A percentile compares a stretch with the other conserved stretches of the same genome.
Evolutionary conservation across 177 flowering plant species (phyloP).

Genomic region (Vitis hybrid): DNA sequence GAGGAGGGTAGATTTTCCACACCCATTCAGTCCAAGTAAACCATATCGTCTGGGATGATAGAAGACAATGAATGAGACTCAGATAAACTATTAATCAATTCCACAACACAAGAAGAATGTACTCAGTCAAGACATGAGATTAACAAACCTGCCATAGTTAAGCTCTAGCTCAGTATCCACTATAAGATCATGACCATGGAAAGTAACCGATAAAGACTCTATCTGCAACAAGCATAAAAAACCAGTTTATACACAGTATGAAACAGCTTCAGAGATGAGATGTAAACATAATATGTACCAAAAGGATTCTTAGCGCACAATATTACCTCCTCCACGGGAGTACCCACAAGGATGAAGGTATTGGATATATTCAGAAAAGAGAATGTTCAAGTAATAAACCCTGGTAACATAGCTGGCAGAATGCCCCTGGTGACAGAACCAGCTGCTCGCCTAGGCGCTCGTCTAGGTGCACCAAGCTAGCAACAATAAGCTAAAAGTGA

Average conservation of each 20-base stretch:
- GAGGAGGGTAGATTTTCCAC: slow-evolving; percentile 79
- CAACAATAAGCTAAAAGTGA: slow-evolving; percentile 11
- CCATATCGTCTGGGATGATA: slow-evolving; percentile 60
- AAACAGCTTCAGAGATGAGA: not conserved
- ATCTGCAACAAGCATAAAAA: slow-evolving; percentile 42
- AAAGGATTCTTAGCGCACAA: not conserved
- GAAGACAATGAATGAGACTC: not conserved
- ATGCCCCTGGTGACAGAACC: slow-evolving; percentile 8
- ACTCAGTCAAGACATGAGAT: not conserved
- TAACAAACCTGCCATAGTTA: slow-evolving; percentile 65
- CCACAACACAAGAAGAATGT: not conserved
- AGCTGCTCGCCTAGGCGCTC: slow-evolving; percentile 5
- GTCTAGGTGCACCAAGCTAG: slow-evolving; percentile 13
- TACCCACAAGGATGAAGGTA: slow-evolving; percentile 4
- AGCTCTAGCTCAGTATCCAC: slow-evolving; percentile 76
- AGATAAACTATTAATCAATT: not conserved
- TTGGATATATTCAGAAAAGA: slow-evolving; percentile 4
- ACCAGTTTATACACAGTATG: not conserved
- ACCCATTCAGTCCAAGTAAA: slow-evolving; percentile 72
- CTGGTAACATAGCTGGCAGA: slow-evolving; percentile 4
- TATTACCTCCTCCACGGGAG: slow-evolving; percentile 1
- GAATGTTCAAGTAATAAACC: slow-evolving; percentile 2
- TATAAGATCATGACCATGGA: slow-evolving; percentile 78
- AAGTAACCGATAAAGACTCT: slow-evolving; percentile 69
- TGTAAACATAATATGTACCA: not conserved